Evolutionary conservation across 768 basidiomycete species (phyloP), one percentile per base, ranked within the genome.

Genomic region (Collybia sp.): DNA sequence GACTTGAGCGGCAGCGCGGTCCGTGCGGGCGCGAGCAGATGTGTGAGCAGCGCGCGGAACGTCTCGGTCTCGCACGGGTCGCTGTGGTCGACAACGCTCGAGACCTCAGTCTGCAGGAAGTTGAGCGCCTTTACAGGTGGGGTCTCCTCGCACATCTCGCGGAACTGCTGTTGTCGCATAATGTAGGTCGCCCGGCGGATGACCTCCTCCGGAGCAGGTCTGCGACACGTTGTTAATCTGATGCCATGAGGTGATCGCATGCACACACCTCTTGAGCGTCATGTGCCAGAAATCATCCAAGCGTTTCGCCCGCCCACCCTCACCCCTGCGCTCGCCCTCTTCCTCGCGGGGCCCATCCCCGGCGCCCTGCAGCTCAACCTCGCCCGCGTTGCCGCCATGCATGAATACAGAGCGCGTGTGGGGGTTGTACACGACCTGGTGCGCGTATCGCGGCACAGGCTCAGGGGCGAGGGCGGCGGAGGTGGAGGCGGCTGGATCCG

Each of bases 271-370:
- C 51, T 73, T 59, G 31, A 91, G 58, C 31, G 66, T 69, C 82
- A 89, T 84, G 60, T 69, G 72, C 88, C 89, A 92, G 50, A 92
- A 82, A 60, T 90, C 88, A 56, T 85, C 80, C 59, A 91, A 52
- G 48, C 86, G 68, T 47, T 61, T 69, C 53, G 80, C 76, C 44
- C 60, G 66, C 31, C 56, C 53, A 13, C 35, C 48, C 1, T 67
- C 62, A 39, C 63, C 62, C 19, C 60, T 54, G 30, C 39, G 15
- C 13, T 53, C 46, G 25, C 43, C 47, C 18, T 54, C 59, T 15
- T 52, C 53, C 30, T 44, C 53, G 17, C 13, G 13, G 35, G 35
- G 17, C 16, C 47, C 47, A 43, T 47, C 57, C 61, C 20, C 41
- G 50, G 45, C 30, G 50, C 48, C 53, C 55, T 51, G 54, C 53